These are phyloP conservation scores for Myxozyma kluyveri DNA, from an alignment of 805 yeast species.

Conservation along the genomic window DNA sequence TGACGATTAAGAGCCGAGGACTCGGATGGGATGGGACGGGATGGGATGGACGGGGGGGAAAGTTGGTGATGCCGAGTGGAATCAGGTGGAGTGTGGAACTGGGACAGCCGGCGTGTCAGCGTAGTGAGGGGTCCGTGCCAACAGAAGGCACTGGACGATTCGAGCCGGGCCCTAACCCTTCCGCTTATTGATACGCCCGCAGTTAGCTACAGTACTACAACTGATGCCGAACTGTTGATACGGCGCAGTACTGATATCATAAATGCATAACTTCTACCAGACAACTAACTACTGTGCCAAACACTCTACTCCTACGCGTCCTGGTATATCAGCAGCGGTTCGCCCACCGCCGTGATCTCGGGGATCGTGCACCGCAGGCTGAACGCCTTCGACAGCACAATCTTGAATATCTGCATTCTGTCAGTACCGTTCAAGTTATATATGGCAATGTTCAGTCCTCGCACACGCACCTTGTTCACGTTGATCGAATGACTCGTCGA, in stretches of 20 bases:
- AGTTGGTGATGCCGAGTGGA: not conserved
- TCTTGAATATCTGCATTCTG: slow-evolving; percentile 62
- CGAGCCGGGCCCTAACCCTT: too few relatives aligned
- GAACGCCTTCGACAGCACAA: slow-evolving; percentile 85
- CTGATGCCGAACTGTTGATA: too few relatives aligned
- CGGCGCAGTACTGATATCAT: too few relatives aligned
- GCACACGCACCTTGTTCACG: slow-evolving; percentile 58
- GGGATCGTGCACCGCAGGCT: slow-evolving; percentile 79
- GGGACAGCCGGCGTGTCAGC: not conserved
- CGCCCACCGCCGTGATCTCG: slow-evolving; percentile 83
- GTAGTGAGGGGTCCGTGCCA: not conserved
- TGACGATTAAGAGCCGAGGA: not conserved
- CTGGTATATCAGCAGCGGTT: slow-evolving; percentile 75
- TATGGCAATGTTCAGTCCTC: too few relatives aligned
- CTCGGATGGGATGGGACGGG: not conserved
- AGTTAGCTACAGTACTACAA: too few relatives aligned
- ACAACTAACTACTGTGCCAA: too few relatives aligned
- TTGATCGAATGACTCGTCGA: slow-evolving; percentile 91
- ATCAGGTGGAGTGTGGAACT: too few relatives aligned
- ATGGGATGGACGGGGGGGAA: not conserved
- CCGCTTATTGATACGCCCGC: too few relatives aligned
- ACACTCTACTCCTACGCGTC: slow-evolving; percentile 15
- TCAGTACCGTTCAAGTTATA: too few relatives aligned
- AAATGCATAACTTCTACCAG: too few relatives aligned
- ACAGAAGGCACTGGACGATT: not conserved